Base-by-base conservation (phyloP, 768 basidiomycete genomes). In the Pleurotus platypus region DNA sequence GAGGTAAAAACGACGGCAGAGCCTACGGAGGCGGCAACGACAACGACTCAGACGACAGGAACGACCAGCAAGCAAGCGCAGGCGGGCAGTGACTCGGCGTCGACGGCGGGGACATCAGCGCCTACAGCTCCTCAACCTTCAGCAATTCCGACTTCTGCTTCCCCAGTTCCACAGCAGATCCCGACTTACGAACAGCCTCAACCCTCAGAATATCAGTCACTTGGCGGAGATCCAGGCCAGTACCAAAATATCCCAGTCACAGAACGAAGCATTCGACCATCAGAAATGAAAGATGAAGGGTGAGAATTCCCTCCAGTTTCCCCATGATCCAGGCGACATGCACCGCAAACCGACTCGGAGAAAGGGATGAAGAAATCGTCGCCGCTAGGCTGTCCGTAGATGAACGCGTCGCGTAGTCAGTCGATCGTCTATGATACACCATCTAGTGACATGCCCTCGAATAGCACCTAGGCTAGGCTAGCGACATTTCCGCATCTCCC, bases 231-330 rank as follows among this genome's bases (percentile, higher is more conserved):
- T 20, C 73, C 76, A 13, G 74, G 75, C 22, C 74, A 66, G 27
- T 81, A 77, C 57, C 76, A 75, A 63, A 79, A 64, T 67, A 70
- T 72, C 26, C 70, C 75, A 22, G 71, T 73, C 51, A 76, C 78
- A 20, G 85, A 89, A 67, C 81, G 90, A 46, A 85, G 82, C 35
- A 75, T 94, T 13, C 81, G 91, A 35, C 90, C 90, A 15, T 88
- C 88, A 9, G 94, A 97, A 71, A 94, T 93, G 92, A 93, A 94
- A 71, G 95, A 97, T 64, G 94, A 96, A 90, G 94, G 94, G 95
- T 98, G 83, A 92, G 94, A 82, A 59, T 64, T 56, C 60, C 64
- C 57, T 65, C 39, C 37, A 45, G 11, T 16, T 58, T 53, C 37
- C 18, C 22, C 13, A 40, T 15, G 11, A 30, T 35, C 40, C 9